Evolutionary conservation across 75 land plant genomes (phyloP).

Genomic region (Pinus tabuliformis): DNA sequence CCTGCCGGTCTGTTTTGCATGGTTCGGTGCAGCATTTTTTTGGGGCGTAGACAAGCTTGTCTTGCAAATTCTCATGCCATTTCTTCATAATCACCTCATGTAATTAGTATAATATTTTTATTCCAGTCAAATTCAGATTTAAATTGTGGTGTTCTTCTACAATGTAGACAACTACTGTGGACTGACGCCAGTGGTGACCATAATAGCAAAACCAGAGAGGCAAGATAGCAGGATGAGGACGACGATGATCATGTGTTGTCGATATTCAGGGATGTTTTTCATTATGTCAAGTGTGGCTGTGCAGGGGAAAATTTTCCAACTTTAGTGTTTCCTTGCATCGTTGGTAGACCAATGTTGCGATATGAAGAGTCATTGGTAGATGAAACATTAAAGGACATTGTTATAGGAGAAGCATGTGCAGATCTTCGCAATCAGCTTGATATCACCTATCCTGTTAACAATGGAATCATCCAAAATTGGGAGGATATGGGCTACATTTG

Average conservation of each 20-base stretch:
- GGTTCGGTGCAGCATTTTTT: conserved; percentile 61
- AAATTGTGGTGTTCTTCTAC: not conserved
- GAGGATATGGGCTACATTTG: too few relatives aligned
- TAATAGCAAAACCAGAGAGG: not conserved
- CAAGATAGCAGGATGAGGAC: not conserved
- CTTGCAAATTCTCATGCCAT: conserved; percentile 45
- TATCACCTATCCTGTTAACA: too few relatives aligned
- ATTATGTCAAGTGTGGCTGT: conserved; percentile 99
- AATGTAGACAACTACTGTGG: not conserved
- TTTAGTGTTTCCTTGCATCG: conserved; percentile 95
- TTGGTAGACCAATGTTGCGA: conserved; percentile 88
- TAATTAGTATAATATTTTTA: not conserved
- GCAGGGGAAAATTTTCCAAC: conserved; percentile 98
- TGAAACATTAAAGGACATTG: conserved; percentile 84
- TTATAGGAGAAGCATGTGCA: too few relatives aligned
- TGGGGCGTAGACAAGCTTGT: conserved; percentile 64
- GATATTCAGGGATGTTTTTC: not conserved
- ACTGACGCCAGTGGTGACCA: not conserved
- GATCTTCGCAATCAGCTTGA: too few relatives aligned
- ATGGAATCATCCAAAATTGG: too few relatives aligned
- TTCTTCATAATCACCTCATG: conserved; percentile 11
- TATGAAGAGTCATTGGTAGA: conserved; percentile 88
- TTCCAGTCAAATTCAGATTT: not conserved
- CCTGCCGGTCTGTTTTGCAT: conserved; percentile 75
- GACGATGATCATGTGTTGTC: not conserved